phyloP scores from a whole-genome alignment of 495 filamentous ascomycete species.

The Aspergillus conjunctus region DNA sequence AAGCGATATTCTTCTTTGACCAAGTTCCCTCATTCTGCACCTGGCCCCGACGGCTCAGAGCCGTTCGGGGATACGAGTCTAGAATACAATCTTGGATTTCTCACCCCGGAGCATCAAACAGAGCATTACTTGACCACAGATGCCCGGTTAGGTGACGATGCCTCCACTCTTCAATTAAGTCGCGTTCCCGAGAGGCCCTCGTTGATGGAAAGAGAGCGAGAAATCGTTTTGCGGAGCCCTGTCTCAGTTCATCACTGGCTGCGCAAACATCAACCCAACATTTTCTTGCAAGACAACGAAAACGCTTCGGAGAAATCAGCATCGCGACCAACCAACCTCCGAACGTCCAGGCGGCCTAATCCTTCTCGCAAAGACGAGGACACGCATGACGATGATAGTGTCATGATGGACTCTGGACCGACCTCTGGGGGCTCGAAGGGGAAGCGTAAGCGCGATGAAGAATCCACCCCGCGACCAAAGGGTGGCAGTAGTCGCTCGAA shows the following conservation, averaged over 20 bases:
- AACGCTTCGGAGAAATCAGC: slow-evolving; percentile 61
- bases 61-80: slow-evolving; percentile 22
- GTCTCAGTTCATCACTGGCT: slow-evolving; percentile 92
- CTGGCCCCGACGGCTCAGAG: slow-evolving; percentile 22
- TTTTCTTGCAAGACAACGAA: slow-evolving; percentile 82
- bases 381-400: slow-evolving; percentile 54
- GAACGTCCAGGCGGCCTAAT: slow-evolving; percentile 42
- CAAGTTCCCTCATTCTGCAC: slow-evolving; percentile 36
- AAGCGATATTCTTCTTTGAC: slow-evolving; percentile 37
- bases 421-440: slow-evolving; percentile 41
- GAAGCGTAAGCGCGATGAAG: slow-evolving; percentile 66
- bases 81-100: slow-evolving; percentile 53
- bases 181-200: slow-evolving; percentile 43
- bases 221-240: slow-evolving; percentile 72
- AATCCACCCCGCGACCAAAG: slow-evolving; percentile 71
- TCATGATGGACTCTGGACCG: slow-evolving; percentile 43
- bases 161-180: slow-evolving; percentile 37
- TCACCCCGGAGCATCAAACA: slow-evolving; percentile 76
- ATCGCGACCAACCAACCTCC: slow-evolving; percentile 43
- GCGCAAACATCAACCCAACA: slow-evolving; percentile 76
- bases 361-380: slow-evolving; percentile 52
- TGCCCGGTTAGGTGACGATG: slow-evolving; percentile 57
- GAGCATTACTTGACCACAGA: slow-evolving; percentile 78
- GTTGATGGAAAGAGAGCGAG: slow-evolving; percentile 53
- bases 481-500: slow-evolving; percentile 60